A percentile compares a stretch with the other conserved stretches of the same genome.
phyloP scores from a whole-genome alignment of 108 stramenopile species.

The Cyclotella cryptica region DNA sequence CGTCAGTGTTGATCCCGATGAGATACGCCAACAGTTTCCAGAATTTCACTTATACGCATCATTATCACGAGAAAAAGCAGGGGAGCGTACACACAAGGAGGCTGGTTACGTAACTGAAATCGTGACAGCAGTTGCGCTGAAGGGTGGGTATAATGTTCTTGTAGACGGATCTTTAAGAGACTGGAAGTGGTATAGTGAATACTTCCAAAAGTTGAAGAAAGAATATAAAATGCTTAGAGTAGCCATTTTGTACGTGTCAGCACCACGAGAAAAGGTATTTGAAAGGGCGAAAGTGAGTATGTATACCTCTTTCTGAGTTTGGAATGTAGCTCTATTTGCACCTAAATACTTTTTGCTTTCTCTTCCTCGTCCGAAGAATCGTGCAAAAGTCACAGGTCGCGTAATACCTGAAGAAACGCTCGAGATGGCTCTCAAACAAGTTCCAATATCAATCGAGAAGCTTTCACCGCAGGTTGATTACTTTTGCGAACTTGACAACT shows the following conservation, averaged over 20 bases:
- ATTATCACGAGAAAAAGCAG: slow-evolving; percentile 67
- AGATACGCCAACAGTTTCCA: slow-evolving; percentile 75
- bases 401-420: slow-evolving; percentile 77
- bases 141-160: slow-evolving; percentile 71
- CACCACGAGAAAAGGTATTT: slow-evolving; percentile 69
- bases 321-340: background rate
- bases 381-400: slow-evolving; percentile 74
- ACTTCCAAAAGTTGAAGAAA: slow-evolving; percentile 65
- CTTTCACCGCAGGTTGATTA: slow-evolving; percentile 74
- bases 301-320: background rate
- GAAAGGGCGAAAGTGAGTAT: slow-evolving; percentile 73
- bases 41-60: slow-evolving; percentile 80
- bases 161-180: slow-evolving; percentile 88
- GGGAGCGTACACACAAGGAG: slow-evolving; percentile 83
- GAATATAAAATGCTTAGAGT: slow-evolving; percentile 53
- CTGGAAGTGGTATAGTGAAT: slow-evolving; percentile 74
- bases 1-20: slow-evolving; percentile 90
- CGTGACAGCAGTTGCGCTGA: slow-evolving; percentile 64
- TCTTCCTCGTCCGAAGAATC: slow-evolving; percentile 25
- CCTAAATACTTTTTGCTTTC: background rate
- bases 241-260: slow-evolving; percentile 78
- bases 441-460: slow-evolving; percentile 74
- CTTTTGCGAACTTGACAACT: slow-evolving; percentile 80
- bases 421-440: slow-evolving; percentile 73
- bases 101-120: slow-evolving; percentile 84